phyloP scores from a whole-genome alignment of 2,329 filamentous ascomycete species.

The Fusarium lateritium region DNA sequence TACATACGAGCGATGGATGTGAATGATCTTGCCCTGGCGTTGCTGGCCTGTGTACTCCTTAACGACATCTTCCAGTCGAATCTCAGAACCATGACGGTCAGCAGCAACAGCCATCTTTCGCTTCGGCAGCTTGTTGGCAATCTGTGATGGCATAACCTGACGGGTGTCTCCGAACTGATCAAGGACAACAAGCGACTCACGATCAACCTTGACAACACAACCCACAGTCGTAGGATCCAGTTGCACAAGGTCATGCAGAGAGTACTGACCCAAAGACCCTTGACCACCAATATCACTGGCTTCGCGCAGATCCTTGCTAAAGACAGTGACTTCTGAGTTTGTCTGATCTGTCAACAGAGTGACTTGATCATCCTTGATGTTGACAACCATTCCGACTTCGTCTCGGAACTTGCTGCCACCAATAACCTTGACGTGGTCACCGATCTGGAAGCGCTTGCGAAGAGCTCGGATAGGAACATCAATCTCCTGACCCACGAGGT shows the following conservation, averaged over 20 bases:
- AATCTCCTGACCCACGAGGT: conserved; percentile 85
- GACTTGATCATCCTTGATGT: conserved; percentile 91
- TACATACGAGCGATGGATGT: conserved; percentile 93
- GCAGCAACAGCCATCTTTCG: conserved; percentile 90
- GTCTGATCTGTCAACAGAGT: conserved; percentile 94
- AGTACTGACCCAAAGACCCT: conserved; percentile 87
- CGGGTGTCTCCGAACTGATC: conserved; percentile 91
- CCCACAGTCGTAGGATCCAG: conserved; percentile 93
- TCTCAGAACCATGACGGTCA: conserved; percentile 93
- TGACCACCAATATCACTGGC: conserved; percentile 93
- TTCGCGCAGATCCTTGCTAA: conserved; percentile 95
- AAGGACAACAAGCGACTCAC: conserved; percentile 89
- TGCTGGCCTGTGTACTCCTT: conserved; percentile 91
- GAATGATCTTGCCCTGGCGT: conserved; percentile 89
- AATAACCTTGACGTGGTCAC: conserved; percentile 99
- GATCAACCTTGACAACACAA: conserved; percentile 94
- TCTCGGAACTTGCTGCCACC: conserved; percentile 94
- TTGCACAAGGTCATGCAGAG: conserved; percentile 94
- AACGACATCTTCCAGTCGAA: conserved; percentile 90
- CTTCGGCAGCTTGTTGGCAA: conserved; percentile 88
- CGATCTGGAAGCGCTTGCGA: conserved; percentile 91
- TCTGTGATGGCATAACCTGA: conserved; percentile 89
- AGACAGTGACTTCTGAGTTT: conserved; percentile 95
- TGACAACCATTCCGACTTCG: conserved; percentile 97
- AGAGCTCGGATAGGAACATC: conserved; percentile 94